Base-by-base conservation (phyloP, 139 green algal genomes). In the Chlorella sp. region DNA sequence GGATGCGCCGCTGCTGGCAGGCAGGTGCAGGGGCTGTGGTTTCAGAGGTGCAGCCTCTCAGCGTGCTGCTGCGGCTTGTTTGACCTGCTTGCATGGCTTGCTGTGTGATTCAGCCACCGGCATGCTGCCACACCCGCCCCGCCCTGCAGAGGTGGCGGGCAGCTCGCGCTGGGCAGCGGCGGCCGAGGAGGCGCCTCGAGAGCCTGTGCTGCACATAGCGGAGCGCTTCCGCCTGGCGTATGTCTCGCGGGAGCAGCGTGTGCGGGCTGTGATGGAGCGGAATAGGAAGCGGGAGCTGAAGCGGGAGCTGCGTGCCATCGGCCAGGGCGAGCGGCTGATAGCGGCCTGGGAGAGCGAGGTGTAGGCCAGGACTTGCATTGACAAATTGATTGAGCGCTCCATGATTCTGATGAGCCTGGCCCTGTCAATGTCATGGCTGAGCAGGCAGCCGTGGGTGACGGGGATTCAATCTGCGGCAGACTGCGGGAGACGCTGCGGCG, bases 181-280 rank as follows among this genome's bases (percentile, higher is more conserved):
- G 13, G 30, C 25, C 20, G 36, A n/a, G 4, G 41, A 18, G 44
- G 13, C 0, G 44, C 62, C 34, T 0, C 1, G 5, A 5, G 25
- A 73, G 26, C 44, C 63, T 2, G 55, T 87, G 20, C 51, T 87
- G 34, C 83, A 87, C 67, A 87, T 87, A 3, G 83, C 83, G 0
- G 83, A 87, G 65, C 60, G 47, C 11, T 87, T 87, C 28, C 32
- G 76, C 15, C 34, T 84, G 57, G 83, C 83, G 0, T 87, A 67
- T 15, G 18, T 73, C 0, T 74, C 47, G 71, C 32, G 34, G 11
- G n/a, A 82, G 16, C 21, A 23, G 13, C 41, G 82, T 4, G 13
- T 87, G 28, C 20, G 23, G 39, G 64, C 47, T 3, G 57, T 38
- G 13, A 28, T 38, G 62, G 47, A 57, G 82, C 70, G 82, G 1